Base-by-base conservation (phyloP, 2,329 filamentous ascomycete species). In the Cadophora sp. region DNA sequence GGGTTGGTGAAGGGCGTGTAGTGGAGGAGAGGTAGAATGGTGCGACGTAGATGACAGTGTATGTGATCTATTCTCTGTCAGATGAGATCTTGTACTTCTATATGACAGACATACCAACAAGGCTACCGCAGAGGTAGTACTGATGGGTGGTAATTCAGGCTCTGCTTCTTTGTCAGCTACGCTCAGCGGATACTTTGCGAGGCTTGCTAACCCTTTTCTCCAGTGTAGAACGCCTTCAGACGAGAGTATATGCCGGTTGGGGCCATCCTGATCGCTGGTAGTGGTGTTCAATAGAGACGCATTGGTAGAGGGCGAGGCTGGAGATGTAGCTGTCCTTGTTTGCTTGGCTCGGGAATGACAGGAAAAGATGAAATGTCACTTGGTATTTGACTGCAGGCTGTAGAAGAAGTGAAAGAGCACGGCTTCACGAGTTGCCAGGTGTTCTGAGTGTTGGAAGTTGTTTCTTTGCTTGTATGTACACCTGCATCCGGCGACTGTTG, bases 11-110 rank as follows among this genome's bases (percentile, higher is more conserved):
- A 7, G 94, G 94, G 63, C 94, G 89, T 5, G 95, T 97, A 24
- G 88, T 86, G 4, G 88, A 80, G 24, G 91, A 96, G 71, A 95
- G 84, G 83, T 99, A 97, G 80, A 98, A 93, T 27, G 96, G 95
- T 3, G 92, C 83, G 75, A 99, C 92, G 81, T 98, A 99, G 82
- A 93, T 81, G 74, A 94, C 79, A n/a, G 93, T 97, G 81, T 97
- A 97, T 70, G 90, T 80, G 70, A 94, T 81, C 92, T 92, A 68
- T 7, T 0, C 34, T 37, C 26, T 19, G 46, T 60, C 56, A 69
- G 46, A 60, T 26, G 43, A 26, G 34, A 7, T 59, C 22, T 24
- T 27, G 14, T 59, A 14, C 22, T 16, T 24, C 51, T 65, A 46
- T 62, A 24, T 46, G 27, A 29, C 14, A 40, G 22, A 53, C 24